These are phyloP conservation scores for Gynandropsis gynandra DNA, from an alignment of 345 rosid genomes.

Conservation along the genomic window DNA sequence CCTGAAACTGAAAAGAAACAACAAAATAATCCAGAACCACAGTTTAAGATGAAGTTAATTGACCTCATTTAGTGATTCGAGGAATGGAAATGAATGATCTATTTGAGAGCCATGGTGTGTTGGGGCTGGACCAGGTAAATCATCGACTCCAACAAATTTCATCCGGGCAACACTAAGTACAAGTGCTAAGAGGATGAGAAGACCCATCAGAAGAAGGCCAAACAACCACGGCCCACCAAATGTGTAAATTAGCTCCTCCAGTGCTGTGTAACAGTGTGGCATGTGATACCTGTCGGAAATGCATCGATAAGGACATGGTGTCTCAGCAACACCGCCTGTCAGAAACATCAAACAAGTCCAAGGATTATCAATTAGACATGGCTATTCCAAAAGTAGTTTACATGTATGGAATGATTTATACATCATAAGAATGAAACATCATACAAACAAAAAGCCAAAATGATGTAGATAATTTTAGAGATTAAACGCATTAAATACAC, in stretches of 20 bases:
- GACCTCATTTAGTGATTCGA: constrained; percentile 98
- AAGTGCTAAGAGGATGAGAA: constrained; percentile 82
- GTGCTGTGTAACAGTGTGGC: constrained; percentile 96
- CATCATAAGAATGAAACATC: background rate
- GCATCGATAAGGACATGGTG: constrained; percentile 94
- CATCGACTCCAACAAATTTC: constrained; percentile 97
- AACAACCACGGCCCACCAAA: constrained; percentile 99
- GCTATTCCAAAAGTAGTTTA: constrained; percentile 11
- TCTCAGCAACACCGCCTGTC: constrained; percentile 83
- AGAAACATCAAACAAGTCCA: constrained; percentile 17
- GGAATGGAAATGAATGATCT: constrained; percentile 94
- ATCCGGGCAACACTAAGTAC: constrained; percentile 98
- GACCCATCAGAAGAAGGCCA: constrained; percentile 77
- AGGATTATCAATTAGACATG: constrained; percentile 15
- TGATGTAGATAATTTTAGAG: too few relatives aligned
- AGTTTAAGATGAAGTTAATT: constrained; percentile 19
- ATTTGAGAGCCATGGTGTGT: constrained; percentile 88
- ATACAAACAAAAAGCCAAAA: too few relatives aligned
- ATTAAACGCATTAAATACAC: too few relatives aligned
- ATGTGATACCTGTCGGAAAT: constrained; percentile 89
- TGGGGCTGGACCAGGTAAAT: constrained; percentile 82
- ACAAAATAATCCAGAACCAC: constrained; percentile 13
- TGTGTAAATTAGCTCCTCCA: constrained; percentile 92
- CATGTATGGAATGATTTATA: background rate
- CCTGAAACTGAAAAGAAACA: background rate